A percentile compares a stretch with the other conserved stretches of the same genome.
These are phyloP conservation scores for Solanum chacoense DNA, from an alignment of 305 asterid species.

Conservation along the genomic window DNA sequence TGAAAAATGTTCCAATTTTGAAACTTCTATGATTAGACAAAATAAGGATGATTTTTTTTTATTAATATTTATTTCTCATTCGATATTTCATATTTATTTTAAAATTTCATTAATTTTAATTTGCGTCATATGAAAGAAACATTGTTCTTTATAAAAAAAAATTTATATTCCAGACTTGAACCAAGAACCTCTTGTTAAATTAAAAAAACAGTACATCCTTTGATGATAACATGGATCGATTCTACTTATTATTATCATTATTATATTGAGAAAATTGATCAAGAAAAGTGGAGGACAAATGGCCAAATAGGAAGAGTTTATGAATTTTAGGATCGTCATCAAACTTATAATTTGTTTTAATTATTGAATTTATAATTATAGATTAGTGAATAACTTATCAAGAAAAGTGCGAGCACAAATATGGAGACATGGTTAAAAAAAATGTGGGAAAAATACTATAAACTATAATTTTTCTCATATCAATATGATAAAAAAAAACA, in stretches of 20 bases:
- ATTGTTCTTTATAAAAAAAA: no score
- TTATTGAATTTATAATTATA: no score
- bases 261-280: neutral
- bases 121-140: fast-evolving
- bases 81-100: no score
- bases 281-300: neutral
- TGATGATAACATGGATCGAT: neutral
- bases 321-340: neutral
- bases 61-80: no score
- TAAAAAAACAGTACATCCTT: no score
- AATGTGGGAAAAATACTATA: neutral
- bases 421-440: neutral
- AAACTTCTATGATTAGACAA: neutral
- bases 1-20: no score
- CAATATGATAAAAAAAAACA: no score
- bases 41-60: neutral
- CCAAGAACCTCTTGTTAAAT: no score
- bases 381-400: neutral
- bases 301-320: neutral
- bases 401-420: neutral
- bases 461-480: no score
- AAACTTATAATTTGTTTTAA: neutral
- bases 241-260: neutral
- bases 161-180: no score
- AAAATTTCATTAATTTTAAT: no score